phyloP scores from a whole-genome alignment of 1,139 yeast genomes.

The Maudiozyma humilis region DNA sequence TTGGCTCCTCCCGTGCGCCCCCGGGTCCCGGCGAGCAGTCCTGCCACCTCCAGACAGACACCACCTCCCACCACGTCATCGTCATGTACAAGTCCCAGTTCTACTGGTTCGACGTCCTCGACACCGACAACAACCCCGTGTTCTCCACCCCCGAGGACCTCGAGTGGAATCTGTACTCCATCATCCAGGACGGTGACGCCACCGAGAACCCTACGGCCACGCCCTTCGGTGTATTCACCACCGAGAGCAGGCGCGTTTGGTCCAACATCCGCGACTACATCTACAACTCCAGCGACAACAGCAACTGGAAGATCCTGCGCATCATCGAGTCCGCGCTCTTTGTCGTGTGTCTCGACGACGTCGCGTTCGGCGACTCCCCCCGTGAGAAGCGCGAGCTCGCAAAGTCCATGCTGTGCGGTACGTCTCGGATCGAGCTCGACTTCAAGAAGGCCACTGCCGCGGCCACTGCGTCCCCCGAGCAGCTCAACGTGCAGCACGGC shows the following conservation, averaged over 20 bases:
- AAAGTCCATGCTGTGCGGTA: constrained; percentile 80
- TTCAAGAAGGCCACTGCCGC: constrained; percentile 7
- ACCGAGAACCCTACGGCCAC: constrained; percentile 45
- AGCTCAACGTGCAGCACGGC: constrained; percentile 80
- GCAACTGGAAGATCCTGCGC: constrained; percentile 61
- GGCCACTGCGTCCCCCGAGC: too few species aligned
- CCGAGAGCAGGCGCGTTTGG: constrained; percentile 84
- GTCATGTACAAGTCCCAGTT: constrained; percentile 83
- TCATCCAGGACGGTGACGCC: constrained; percentile 49
- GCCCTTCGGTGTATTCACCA: constrained; percentile 81
- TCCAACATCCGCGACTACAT: constrained; percentile 56
- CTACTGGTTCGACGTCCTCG: constrained; percentile 90
- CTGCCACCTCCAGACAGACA: constrained; percentile 77
- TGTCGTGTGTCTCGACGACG: constrained; percentile 73
- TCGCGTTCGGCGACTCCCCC: constrained; percentile 45
- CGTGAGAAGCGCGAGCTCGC: constrained; percentile 51
- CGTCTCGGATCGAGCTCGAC: constrained; percentile 39
- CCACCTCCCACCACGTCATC: constrained; percentile 66
- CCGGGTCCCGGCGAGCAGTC: constrained; percentile 48
- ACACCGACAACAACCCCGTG: constrained; percentile 53
- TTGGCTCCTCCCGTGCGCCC: constrained; percentile 83
- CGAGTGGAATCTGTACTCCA: constrained; percentile 64
- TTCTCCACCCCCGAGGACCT: constrained; percentile 67
- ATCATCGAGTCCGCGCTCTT: constrained; percentile 76
- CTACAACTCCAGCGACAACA: constrained; percentile 36